Evolutionary conservation across 2,329 filamentous ascomycete species (phyloP), one percentile per base, ranked within the genome.

Genomic region (Neoascochyta sp.): DNA sequence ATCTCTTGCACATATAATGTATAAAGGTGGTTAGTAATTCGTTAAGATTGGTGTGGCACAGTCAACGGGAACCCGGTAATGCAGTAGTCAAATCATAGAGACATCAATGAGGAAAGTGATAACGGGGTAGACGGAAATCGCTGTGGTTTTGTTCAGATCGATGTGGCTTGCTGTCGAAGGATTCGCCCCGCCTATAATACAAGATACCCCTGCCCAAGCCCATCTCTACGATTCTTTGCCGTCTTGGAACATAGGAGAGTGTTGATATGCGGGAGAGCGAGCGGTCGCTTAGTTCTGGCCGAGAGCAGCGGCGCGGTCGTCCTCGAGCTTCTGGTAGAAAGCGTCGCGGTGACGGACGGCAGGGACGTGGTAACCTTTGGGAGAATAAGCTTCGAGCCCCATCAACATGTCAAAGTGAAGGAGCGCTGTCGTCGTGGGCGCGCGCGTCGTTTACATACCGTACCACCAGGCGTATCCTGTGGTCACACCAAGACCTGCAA

Each of bases 391-490:
- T 18, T 27, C 8, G 11, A 19, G 23, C 14, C 6, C 14, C 13
- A 4, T n/a, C n/a, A n/a, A n/a, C 12, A n/a, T 23, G 14, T 27
- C 9, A 9, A 13, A 16, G 35, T 27, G 22, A 18, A 14, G n/a
- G n/a, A n/a, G n/a, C n/a, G n/a, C n/a, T 22, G 25, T 39, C 27
- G 15, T 30, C 8, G 24, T 13, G 11, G 28, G 23, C 17, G 26
- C 14, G 18, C 14, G 26, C 14, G 23, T 23, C 27, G 18, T 37
- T 52, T 55, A 71, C 68, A 43, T 70, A 71, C 67, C 78, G 68
- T 82, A 82, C 79, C 78, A 82, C 70, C 73, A 83, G 58, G 74
- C 70, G 65, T 81, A 82, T 50, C 77, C 79, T 61, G 70, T 69
- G 47, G 75, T 68, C 46, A 73, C 70, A 53, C 78, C 77, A 60